Conservation (phyloP, 306 rosid species). For the Fragaria ananassa region DNA sequence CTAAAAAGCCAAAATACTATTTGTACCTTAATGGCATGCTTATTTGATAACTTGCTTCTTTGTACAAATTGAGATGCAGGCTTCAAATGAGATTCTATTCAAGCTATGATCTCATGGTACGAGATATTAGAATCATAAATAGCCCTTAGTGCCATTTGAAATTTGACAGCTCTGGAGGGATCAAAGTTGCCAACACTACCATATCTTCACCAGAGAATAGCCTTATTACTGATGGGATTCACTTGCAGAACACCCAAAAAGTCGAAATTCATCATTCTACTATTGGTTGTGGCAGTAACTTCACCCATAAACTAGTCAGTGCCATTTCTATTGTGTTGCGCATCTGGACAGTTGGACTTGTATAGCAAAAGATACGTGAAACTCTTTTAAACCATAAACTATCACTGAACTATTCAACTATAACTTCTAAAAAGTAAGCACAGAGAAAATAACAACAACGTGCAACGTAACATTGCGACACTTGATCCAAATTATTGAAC, state of each 20-base stretch:
- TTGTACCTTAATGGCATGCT: no score
- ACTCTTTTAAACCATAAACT: slow-evolving; percentile 34
- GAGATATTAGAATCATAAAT: slow-evolving; percentile 61
- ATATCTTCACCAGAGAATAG: slow-evolving; percentile 79
- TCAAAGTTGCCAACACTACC: slow-evolving; percentile 58
- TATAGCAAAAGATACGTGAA: slow-evolving; percentile 18
- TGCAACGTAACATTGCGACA: slow-evolving; percentile 23
- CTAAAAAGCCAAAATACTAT: not conserved
- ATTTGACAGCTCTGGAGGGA: slow-evolving; percentile 66
- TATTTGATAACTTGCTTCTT: not conserved
- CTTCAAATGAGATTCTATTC: slow-evolving; percentile 70
- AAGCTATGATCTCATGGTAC: slow-evolving; percentile 52
- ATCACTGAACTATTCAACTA: slow-evolving; percentile 23
- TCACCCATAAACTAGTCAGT: not conserved
- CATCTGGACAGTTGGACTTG: slow-evolving; percentile 24
- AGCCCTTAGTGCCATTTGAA: slow-evolving; percentile 91
- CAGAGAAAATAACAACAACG: slow-evolving; percentile 23
- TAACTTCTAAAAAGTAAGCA: slow-evolving; percentile 43
- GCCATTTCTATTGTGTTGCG: slow-evolving; percentile 32
- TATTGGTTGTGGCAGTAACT: no score
- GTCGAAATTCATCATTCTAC: no score
- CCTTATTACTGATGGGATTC: slow-evolving; percentile 93
- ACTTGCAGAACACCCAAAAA: slow-evolving; percentile 82
- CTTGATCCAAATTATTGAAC: slow-evolving; percentile 12
- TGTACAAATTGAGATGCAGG: slow-evolving; percentile 38